Percentiles rank a stretch among this genome's conserved stretches.
phyloP scores from a whole-genome alignment of 129 eudicot species.

The Tagetes patula region DNA sequence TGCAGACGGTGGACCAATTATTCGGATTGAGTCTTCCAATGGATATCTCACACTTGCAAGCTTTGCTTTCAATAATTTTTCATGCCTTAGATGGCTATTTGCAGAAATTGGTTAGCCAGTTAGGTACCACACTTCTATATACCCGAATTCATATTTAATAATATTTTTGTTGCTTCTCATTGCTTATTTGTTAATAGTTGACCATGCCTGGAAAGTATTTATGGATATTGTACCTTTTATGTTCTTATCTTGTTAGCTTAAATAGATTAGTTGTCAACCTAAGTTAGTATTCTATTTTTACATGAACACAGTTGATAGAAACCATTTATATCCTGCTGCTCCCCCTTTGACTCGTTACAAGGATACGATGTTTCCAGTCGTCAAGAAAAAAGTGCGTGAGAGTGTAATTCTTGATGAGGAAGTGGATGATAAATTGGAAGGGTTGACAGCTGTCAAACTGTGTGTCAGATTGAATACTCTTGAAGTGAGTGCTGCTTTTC shows the following conservation, averaged over 20 bases:
- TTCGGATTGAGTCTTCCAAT: conserved; percentile 78
- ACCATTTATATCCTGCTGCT: conserved; percentile 69
- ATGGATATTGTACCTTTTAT: not conserved
- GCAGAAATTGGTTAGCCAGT: conserved; percentile 62
- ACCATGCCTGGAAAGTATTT: not conserved
- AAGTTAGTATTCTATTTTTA: conserved; percentile 15
- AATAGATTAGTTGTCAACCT: conserved; percentile 12
- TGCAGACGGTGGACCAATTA: conserved; percentile 92
- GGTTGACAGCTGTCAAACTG: conserved; percentile 62
- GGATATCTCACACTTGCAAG: conserved; percentile 90
- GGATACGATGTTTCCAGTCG: conserved; percentile 70
- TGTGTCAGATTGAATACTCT: conserved; percentile 90
- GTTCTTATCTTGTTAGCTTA: conserved; percentile 15
- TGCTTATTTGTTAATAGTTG: conserved; percentile 14
- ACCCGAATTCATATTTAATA: conserved; percentile 23
- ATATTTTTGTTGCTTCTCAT: conserved; percentile 16
- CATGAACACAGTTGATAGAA: conserved; percentile 68
- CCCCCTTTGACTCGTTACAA: conserved; percentile 93
- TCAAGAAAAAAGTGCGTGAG: conserved; percentile 69
- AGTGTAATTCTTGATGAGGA: conserved; percentile 59
- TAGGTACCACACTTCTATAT: conserved; percentile 52
- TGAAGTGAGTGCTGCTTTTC: conserved; percentile 58
- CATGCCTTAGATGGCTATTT: conserved; percentile 88
- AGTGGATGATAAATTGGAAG: conserved; percentile 51
- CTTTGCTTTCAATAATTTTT: conserved; percentile 75